Conservation (phyloP, 2,329 filamentous ascomycete genomes). For the Aspergillus sp. region DNA sequence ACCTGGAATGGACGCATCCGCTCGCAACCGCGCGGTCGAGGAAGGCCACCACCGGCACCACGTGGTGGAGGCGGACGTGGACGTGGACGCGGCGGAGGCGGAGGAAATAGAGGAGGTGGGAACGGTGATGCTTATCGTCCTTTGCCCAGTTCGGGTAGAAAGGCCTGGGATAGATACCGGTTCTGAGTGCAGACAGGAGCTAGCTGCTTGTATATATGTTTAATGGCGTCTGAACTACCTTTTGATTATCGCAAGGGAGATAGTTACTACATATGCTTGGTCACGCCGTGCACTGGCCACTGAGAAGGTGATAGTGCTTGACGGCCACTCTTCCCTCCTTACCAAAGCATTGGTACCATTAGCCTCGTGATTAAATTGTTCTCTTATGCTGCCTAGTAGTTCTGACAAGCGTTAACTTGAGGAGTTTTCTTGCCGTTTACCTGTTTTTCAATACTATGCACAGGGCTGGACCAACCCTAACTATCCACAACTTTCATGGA, state of each 20-base stretch:
- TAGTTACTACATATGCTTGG: background rate
- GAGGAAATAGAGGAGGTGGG: conserved; percentile 12
- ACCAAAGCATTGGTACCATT: too few relatives aligned
- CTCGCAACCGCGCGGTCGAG: conserved; percentile 14
- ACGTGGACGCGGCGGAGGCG: conserved; percentile 6
- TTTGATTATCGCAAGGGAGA: too few relatives aligned
- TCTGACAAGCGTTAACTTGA: background rate
- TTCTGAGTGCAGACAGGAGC: conserved; percentile 10
- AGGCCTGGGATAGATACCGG: conserved; percentile 25
- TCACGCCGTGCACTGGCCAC: background rate
- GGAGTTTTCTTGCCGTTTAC: background rate
- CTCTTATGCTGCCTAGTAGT: too few relatives aligned
- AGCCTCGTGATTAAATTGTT: too few relatives aligned
- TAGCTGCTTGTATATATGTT: background rate
- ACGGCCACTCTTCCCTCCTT: too few relatives aligned
- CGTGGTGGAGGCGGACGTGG: conserved; percentile 16
- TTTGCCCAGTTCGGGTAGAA: conserved; percentile 24
- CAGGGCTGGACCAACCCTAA: too few relatives aligned
- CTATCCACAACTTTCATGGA: too few relatives aligned
- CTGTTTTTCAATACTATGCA: too few relatives aligned
- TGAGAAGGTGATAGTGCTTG: too few relatives aligned
- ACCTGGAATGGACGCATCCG: conserved; percentile 14
- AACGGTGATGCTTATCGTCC: conserved; percentile 24
- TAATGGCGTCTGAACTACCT: too few relatives aligned
- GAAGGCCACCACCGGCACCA: conserved; percentile 6